A percentile compares a stretch with the other conserved stretches of the same genome.
These are phyloP conservation scores for Alternaria sp. DNA, from an alignment of 2,329 filamentous ascomycete genomes.

Conservation along the genomic window DNA sequence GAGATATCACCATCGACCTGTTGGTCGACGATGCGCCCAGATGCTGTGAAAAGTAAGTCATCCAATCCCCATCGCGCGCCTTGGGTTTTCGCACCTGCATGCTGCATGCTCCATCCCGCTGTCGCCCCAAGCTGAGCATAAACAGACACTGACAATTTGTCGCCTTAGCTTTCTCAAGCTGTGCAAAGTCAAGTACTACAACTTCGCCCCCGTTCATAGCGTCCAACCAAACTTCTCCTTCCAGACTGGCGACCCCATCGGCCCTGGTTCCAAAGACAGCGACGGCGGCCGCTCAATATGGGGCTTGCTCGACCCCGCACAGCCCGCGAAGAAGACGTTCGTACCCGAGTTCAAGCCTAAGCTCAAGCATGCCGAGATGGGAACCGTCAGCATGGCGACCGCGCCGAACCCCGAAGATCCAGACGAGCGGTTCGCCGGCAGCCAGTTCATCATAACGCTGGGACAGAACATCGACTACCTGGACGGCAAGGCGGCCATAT, in stretches of 20 bases:
- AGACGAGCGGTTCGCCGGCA: constrained; percentile 81
- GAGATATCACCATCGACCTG: constrained; percentile 94
- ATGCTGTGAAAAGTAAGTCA: constrained; percentile 89
- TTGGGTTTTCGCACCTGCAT: constrained; percentile 27
- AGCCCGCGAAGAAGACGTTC: constrained; percentile 75
- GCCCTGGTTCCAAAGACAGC: constrained; percentile 80
- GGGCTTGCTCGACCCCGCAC: constrained; percentile 72
- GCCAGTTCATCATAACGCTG: constrained; percentile 92
- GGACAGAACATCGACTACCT: constrained; percentile 88
- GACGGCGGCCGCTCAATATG: constrained; percentile 95
- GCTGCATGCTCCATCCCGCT: constrained; percentile 28
- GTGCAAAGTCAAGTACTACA: constrained; percentile 99
- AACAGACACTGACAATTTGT: constrained; percentile 58
- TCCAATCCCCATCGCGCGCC: constrained; percentile 21
- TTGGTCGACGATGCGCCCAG: constrained; percentile 87
- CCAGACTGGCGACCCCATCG: constrained; percentile 92
- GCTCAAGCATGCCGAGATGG: constrained; percentile 84
- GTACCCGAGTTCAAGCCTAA: constrained; percentile 84
- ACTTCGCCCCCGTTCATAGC: constrained; percentile 90
- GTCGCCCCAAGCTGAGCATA: constrained; percentile 59
- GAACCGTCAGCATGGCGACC: constrained; percentile 98
- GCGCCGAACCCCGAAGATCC: constrained; percentile 76
- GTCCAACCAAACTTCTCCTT: constrained; percentile 96
- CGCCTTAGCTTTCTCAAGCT: constrained; percentile 87
- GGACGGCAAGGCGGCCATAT: constrained; percentile 92